Conservation (phyloP, 202 grass and related monocot genomes). For the Bolboschoenoplectus hybrid region DNA sequence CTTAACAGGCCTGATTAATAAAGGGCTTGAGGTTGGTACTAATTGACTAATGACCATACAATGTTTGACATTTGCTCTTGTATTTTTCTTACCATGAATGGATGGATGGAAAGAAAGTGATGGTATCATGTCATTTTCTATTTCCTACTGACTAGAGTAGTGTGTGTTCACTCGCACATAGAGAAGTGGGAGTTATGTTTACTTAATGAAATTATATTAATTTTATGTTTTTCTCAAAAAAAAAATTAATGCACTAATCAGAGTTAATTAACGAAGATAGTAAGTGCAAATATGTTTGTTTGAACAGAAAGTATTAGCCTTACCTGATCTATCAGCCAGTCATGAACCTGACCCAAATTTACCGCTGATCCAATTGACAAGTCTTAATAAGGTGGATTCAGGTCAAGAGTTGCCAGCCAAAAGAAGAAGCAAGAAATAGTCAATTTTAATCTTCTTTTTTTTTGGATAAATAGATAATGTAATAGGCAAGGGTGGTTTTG, state of each 20-base stretch:
- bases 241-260: background rate
- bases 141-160: background rate
- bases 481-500: slow-evolving; percentile 67
- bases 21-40: slow-evolving; percentile 21
- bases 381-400: background rate
- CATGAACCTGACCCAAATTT: background rate
- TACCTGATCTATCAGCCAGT: background rate
- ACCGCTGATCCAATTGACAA: background rate
- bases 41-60: slow-evolving; percentile 36
- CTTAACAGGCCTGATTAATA: slow-evolving; percentile 13
- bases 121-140: slow-evolving; percentile 36
- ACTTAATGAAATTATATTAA: background rate
- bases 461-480: slow-evolving; percentile 48
- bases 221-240: no score
- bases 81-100: slow-evolving; percentile 18
- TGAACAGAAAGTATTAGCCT: background rate
- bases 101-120: slow-evolving; percentile 23
- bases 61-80: slow-evolving; percentile 34
- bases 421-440: background rate
- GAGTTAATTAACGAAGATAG: background rate
- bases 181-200: background rate
- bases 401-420: background rate
- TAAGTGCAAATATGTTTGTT: background rate
- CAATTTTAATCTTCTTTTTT: slow-evolving; percentile 1
- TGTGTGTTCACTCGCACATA: no score